A percentile compares a stretch with the other conserved stretches of the same genome.
phyloP scores from a whole-genome alignment of 805 yeast species.

The Candida koratica region DNA sequence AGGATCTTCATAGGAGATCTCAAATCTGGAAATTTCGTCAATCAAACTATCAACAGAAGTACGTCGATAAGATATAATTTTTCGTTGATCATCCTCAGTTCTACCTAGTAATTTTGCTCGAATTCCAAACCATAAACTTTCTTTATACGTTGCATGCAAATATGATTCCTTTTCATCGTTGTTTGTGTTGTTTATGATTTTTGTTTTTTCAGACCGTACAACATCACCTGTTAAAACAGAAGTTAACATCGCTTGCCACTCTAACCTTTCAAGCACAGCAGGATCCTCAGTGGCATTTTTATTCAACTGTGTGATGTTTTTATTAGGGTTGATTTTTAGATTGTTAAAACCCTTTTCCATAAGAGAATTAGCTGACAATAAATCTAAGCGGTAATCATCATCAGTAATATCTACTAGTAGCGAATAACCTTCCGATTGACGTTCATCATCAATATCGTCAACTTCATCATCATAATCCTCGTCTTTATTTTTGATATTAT shows the following conservation, averaged over 20 bases:
- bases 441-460: slow-evolving; percentile 23
- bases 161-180: slow-evolving; percentile 43
- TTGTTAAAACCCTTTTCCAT: slow-evolving; percentile 24
- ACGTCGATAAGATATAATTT: slow-evolving; percentile 64
- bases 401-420: slow-evolving; percentile 40
- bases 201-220: slow-evolving; percentile 82
- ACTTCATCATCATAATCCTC: slow-evolving; percentile 26
- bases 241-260: slow-evolving; percentile 93
- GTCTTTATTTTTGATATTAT: slow-evolving; percentile 19
- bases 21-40: slow-evolving; percentile 64
- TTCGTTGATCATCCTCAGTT: slow-evolving; percentile 71
- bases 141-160: slow-evolving; percentile 54
- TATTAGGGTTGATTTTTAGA: slow-evolving; percentile 30
- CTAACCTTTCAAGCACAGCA: slow-evolving; percentile 68
- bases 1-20: slow-evolving; percentile 43
- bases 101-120: slow-evolving; percentile 79
- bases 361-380: slow-evolving; percentile 34
- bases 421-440: slow-evolving; percentile 24
- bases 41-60: slow-evolving; percentile 69
- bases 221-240: slow-evolving; percentile 94
- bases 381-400: slow-evolving; percentile 48
- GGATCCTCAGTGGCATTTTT: slow-evolving; percentile 39
- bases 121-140: slow-evolving; percentile 83
- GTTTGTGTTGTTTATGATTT: slow-evolving; percentile 51
- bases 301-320: slow-evolving; percentile 34